Base-by-base conservation (phyloP, 2,329 filamentous ascomycete species). In the Fusarium marasasianum region DNA sequence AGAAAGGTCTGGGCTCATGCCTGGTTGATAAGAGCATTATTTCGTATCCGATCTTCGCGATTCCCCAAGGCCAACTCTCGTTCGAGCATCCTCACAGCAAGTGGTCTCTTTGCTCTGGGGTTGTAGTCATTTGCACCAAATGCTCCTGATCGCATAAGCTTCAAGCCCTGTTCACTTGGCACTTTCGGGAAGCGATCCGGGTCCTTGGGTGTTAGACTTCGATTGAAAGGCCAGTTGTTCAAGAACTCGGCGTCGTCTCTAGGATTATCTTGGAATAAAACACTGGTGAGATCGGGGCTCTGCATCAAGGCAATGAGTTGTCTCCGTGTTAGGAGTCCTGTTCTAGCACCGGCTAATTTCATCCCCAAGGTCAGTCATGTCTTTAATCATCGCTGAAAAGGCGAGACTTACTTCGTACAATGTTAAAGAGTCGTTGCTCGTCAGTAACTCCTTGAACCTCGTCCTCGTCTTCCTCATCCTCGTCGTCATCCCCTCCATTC, bases 71-170 rank as follows among this genome's bases (percentile, higher is more conserved):
- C 96, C 40, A 98, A 83, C 81, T 98, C 95, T 50, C 96, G 90
- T 80, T 94, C 93, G 75, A 98, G 87, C 71, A 98, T 87, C 51
- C 93, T 89, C 64, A 90, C 88, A 17, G 91, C 88, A 24, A 97
- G 81, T 72, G 90, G 88, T 80, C 91, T 90, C 79, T 84, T 89
- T 69, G 79, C 86, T 69, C 82, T 87, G 74, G 84, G 85, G 76
- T 85, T 84, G 65, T 86, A 83, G 50, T 92, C 88, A 65, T 91
- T 92, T 24, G 87, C 86, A 40, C 96, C 96, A 83, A 98, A 98
- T 6, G 86, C 86, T 3, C 96, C 96, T 37, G 91, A 92, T 44
- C 90, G 87, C 95, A 98, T 98, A 70, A 98, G 84, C 76, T 92
- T 90, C 55, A 83, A 86, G 13, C 96, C 96, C 71, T 90, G 87